These are phyloP conservation scores for Mollisiaceae sp. DNA, from an alignment of 2,329 filamentous ascomycete genomes.

Conservation along the genomic window DNA sequence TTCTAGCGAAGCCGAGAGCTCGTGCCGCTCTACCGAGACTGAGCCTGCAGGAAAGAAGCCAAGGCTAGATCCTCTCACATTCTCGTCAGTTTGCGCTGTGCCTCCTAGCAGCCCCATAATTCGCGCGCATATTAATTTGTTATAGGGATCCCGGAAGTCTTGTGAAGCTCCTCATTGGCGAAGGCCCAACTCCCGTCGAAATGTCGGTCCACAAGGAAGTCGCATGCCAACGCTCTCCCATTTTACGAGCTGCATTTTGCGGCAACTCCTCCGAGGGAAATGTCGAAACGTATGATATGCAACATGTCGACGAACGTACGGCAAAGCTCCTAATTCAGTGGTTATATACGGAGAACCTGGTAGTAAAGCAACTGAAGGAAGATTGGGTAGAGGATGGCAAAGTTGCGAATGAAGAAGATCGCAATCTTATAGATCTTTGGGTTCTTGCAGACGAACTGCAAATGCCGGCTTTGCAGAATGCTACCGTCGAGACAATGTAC, in stretches of 20 bases:
- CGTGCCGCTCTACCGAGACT: neutral
- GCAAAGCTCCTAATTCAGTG: neutral
- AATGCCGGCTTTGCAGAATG: constrained; percentile 15
- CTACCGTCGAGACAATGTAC: neutral
- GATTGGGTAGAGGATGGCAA: neutral
- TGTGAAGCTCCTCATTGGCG: neutral
- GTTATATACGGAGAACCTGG: neutral
- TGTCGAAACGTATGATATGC: neutral
- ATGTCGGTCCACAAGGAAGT: neutral
- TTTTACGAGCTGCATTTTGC: neutral
- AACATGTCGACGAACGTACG: neutral
- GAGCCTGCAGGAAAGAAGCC: neutral
- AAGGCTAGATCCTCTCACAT: neutral
- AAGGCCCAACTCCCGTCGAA: neutral
- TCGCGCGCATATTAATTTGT: neutral
- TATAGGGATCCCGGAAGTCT: neutral
- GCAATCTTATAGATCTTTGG: constrained; percentile 11
- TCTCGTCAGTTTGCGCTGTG: neutral
- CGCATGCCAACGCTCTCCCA: neutral
- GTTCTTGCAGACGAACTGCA: constrained; percentile 17
- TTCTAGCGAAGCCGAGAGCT: neutral
- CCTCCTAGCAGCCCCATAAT: neutral
- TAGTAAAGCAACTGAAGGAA: neutral
- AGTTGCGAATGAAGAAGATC: neutral
- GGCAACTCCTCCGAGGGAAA: neutral